Conservation (phyloP, 2,329 filamentous ascomycete species). For the Aspergillus sp. region DNA sequence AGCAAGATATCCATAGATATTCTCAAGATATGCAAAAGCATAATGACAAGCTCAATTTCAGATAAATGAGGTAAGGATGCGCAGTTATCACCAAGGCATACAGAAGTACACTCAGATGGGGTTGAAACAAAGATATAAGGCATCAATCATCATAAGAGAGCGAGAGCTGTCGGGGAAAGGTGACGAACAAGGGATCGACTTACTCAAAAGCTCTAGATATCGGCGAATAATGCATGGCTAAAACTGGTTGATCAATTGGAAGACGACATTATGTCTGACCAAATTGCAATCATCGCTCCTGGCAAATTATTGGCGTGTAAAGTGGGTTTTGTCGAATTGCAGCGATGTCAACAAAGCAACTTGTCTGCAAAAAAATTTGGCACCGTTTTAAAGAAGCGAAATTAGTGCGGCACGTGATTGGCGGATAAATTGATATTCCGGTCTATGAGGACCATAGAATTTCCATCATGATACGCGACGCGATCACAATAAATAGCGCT, state of each 20-base stretch:
- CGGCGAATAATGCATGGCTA: background rate
- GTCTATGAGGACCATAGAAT: background rate
- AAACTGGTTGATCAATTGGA: background rate
- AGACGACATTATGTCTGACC: background rate
- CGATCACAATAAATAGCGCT: background rate
- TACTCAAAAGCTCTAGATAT: conserved; percentile 1
- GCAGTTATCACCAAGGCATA: conserved; percentile 30
- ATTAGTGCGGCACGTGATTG: conserved; percentile 26
- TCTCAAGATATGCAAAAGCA: background rate
- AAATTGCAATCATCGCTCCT: background rate
- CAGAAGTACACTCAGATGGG: conserved; percentile 35
- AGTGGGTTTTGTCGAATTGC: background rate
- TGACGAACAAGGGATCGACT: conserved; percentile 3
- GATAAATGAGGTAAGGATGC: conserved; percentile 26
- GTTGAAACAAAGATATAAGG: conserved; percentile 40
- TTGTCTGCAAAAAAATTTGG: conserved; percentile 12
- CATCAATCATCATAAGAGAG: conserved; percentile 34
- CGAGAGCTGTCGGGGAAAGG: background rate
- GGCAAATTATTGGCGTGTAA: too few species aligned
- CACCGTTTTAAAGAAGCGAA: conserved; percentile 18
- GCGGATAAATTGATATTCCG: conserved; percentile 19
- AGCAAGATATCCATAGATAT: conserved; percentile 1
- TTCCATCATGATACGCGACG: background rate
- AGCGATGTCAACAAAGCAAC: conserved; percentile 4
- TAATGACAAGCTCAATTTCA: conserved; percentile 16